Evolutionary conservation across 2,329 filamentous ascomycete species (phyloP).

Genomic region (Thielaviopsis populi): DNA sequence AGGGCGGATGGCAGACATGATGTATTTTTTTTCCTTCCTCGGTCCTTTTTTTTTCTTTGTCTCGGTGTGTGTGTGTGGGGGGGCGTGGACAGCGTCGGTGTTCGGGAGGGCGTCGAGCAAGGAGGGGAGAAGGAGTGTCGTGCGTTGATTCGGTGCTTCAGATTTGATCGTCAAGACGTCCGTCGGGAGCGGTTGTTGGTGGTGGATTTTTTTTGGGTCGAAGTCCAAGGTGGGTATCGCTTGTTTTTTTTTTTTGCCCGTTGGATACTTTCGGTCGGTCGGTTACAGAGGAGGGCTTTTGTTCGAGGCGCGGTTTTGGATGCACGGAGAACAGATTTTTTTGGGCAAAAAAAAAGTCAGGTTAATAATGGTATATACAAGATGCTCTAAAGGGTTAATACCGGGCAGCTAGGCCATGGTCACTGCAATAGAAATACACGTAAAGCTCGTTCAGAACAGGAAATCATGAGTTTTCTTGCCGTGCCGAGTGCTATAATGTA

Average conservation of each 20-base stretch:
- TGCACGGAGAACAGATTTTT: background rate
- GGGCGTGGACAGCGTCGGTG: background rate
- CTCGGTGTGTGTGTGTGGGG: background rate
- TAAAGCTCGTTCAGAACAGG: too few species aligned
- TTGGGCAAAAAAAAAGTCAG: background rate
- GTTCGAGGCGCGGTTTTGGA: background rate
- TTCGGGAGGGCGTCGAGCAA: background rate
- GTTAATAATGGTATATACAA: too few species aligned
- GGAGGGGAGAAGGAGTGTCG: background rate
- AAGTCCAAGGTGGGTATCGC: background rate
- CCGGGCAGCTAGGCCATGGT: too few species aligned
- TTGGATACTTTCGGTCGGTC: background rate
- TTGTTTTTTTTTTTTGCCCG: background rate
- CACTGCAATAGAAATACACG: too few species aligned
- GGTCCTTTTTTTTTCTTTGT: conserved; percentile 6
- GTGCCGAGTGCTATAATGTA: background rate
- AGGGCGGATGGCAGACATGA: conserved; percentile 23
- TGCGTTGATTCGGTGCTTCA: background rate
- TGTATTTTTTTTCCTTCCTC: conserved; percentile 16
- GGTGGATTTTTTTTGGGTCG: conserved; percentile 5
- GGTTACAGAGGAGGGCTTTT: background rate
- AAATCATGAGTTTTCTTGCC: background rate
- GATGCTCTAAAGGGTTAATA: too few species aligned
- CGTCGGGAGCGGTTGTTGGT: background rate
- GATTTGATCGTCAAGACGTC: background rate